phyloP scores from a whole-genome alignment of 225 moss, liverwort and hornwort species.

The Physcomitrium patens region DNA sequence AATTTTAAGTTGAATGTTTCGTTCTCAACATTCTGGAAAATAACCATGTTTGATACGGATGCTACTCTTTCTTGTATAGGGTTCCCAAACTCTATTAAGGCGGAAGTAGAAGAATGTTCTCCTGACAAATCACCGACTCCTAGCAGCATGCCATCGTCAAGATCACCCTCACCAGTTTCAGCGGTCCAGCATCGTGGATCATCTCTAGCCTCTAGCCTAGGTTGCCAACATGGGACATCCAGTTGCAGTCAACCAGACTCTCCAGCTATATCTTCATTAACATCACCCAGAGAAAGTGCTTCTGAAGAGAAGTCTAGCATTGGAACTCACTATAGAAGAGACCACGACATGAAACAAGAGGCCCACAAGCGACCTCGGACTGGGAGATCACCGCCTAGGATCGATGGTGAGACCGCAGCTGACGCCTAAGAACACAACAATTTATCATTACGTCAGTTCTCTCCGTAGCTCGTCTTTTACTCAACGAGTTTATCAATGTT shows the following conservation, averaged over 20 bases:
- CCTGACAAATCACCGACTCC: slow-evolving; percentile 42
- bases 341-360: slow-evolving; percentile 17
- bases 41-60: no score
- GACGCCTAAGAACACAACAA: slow-evolving; percentile 30
- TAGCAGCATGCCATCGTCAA: slow-evolving; percentile 23
- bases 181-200: slow-evolving; percentile 25
- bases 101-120: slow-evolving; percentile 36
- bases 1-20: no score
- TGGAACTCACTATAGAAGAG: slow-evolving; percentile 29
- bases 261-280: no score
- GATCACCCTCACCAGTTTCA: slow-evolving; percentile 34
- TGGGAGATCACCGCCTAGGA: slow-evolving; percentile 19
- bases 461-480: background rate
- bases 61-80: no score
- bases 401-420: slow-evolving; percentile 21
- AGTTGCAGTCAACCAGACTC: no score
- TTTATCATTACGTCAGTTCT: slow-evolving; percentile 22
- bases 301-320: no score
- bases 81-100: slow-evolving; percentile 31
- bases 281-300: no score
- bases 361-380: slow-evolving; percentile 23
- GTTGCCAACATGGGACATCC: no score
- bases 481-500: background rate
- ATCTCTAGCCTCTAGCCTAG: slow-evolving; percentile 20
- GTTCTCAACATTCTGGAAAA: no score